These are phyloP conservation scores for Diaporthe sp. DNA, from an alignment of 2,329 filamentous ascomycete species.

Conservation along the genomic window DNA sequence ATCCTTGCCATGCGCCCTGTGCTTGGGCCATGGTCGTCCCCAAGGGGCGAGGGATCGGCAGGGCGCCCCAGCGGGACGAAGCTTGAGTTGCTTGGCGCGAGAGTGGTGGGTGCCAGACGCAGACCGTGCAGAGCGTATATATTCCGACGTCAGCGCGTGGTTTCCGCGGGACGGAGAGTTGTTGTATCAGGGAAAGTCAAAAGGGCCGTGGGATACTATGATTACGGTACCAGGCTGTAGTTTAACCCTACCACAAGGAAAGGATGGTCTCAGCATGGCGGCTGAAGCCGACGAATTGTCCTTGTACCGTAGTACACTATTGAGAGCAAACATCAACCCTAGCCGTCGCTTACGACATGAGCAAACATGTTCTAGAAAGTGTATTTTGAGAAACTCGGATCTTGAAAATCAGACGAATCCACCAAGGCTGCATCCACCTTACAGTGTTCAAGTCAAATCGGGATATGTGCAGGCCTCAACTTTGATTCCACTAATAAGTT, in stretches of 20 bases:
- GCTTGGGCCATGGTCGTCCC: slow-evolving; percentile 11
- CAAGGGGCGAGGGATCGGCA: slow-evolving; percentile 15
- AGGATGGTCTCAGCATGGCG: background rate
- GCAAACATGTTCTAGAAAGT: too few relatives aligned
- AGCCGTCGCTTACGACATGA: background rate
- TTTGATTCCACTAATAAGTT: too few relatives aligned
- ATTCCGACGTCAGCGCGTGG: background rate
- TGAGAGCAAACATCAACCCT: background rate
- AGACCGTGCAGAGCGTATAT: slow-evolving; percentile 18
- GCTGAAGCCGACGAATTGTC: background rate
- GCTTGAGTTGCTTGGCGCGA: slow-evolving; percentile 16
- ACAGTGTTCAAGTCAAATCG: background rate
- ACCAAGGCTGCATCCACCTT: background rate
- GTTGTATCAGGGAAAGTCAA: background rate
- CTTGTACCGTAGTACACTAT: background rate
- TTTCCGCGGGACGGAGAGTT: background rate
- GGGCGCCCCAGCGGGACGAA: slow-evolving; percentile 6
- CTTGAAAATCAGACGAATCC: background rate
- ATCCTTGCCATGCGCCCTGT: slow-evolving; percentile 3
- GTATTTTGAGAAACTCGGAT: background rate
- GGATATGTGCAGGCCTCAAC: background rate
- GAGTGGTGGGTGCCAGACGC: slow-evolving; percentile 9
- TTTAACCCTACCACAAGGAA: too few relatives aligned
- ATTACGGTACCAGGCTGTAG: background rate
- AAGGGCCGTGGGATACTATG: background rate